Percentiles rank a stretch among this genome's conserved stretches.
These are phyloP conservation scores for Nitzschia sp. DNA, from an alignment of 108 stramenopile genomes.

Conservation along the genomic window DNA sequence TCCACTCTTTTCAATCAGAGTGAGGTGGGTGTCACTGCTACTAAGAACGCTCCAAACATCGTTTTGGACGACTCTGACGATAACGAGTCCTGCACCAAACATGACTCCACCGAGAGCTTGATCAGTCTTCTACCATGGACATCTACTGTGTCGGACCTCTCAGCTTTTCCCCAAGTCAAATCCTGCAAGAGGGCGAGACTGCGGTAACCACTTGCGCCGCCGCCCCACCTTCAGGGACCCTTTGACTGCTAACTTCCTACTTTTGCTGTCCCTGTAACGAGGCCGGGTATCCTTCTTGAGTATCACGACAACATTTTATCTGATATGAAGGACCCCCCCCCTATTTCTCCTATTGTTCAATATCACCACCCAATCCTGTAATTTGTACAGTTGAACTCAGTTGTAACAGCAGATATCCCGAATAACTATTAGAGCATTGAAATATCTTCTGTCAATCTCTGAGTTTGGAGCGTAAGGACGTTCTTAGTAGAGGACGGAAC, in stretches of 20 bases:
- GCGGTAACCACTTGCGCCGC: neutral
- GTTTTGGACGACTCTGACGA: neutral
- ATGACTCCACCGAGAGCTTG: neutral
- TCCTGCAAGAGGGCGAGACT: neutral
- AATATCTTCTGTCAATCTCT: neutral
- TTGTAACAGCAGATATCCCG: neutral
- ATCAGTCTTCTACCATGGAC: neutral
- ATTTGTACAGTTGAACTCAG: neutral
- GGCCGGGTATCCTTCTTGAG: neutral
- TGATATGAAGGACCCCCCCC: neutral
- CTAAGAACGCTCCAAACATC: neutral
- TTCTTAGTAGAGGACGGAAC: too few species aligned
- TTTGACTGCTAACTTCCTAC: too few species aligned
- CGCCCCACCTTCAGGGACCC: too few species aligned
- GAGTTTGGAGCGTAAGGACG: too few species aligned
- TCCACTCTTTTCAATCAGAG: slow-evolving; percentile 27
- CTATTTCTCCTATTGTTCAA: neutral
- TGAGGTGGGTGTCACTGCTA: slow-evolving; percentile 3
- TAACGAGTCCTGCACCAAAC: neutral
- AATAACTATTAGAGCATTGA: neutral
- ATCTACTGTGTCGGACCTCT: neutral
- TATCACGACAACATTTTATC: slow-evolving; percentile 9
- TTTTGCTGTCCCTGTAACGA: neutral
- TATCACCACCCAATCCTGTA: neutral
- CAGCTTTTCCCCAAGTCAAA: neutral